These are phyloP conservation scores for Solanum aculeatissimum DNA, from an alignment of 305 asterid species.

Conservation along the genomic window DNA sequence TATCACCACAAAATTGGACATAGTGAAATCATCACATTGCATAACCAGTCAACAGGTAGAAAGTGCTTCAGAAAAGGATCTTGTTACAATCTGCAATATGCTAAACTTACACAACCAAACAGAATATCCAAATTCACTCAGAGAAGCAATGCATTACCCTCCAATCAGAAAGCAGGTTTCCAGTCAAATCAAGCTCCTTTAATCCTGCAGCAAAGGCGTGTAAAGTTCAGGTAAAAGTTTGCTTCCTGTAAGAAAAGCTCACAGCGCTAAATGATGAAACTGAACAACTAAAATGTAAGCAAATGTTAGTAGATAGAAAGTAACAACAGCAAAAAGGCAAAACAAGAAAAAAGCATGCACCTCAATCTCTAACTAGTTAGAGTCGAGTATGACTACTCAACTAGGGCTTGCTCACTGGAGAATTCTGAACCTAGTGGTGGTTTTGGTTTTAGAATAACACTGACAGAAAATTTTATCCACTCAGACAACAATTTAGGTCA, in stretches of 20 bases:
- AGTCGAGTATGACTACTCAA: neutral
- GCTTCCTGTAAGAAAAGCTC: neutral
- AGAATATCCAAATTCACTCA: neutral
- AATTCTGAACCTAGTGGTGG: too few relatives aligned
- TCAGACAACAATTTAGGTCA: too few relatives aligned
- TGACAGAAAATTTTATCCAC: too few relatives aligned
- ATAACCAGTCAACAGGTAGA: neutral
- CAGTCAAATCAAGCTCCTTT: conserved; percentile 93
- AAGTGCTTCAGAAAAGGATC: neutral
- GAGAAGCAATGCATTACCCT: conserved; percentile 31
- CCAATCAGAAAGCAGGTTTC: conserved; percentile 75
- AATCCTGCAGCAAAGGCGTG: conserved; percentile 40
- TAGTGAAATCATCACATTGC: neutral
- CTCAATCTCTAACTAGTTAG: neutral
- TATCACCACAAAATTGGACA: neutral
- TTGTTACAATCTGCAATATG: neutral
- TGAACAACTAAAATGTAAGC: neutral
- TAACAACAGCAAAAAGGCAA: neutral
- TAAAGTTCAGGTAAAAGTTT: conserved; percentile 5
- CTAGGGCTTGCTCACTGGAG: too few relatives aligned
- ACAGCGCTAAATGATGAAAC: neutral
- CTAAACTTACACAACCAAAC: neutral
- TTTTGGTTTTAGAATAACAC: too few relatives aligned
- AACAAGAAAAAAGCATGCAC: neutral
- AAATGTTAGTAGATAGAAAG: neutral